Conservation (phyloP, 129 eudicot species). For the Centella asiatica region DNA sequence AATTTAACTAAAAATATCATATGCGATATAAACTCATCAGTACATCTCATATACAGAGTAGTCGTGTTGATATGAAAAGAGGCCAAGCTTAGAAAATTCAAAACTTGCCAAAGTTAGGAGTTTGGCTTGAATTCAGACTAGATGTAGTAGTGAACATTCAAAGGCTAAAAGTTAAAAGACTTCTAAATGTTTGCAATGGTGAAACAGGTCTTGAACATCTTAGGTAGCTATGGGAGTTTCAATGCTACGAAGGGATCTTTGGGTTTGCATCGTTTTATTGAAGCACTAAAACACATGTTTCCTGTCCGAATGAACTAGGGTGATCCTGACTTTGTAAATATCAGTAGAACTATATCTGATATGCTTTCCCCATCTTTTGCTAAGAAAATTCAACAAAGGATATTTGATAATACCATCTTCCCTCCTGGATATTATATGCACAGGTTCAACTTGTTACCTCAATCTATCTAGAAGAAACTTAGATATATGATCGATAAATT, state of each 20-base stretch:
- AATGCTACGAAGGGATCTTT: constrained; percentile 57
- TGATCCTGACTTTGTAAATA: constrained; percentile 66
- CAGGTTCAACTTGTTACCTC: constrained; percentile 32
- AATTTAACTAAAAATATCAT: no score
- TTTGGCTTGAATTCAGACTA: no score
- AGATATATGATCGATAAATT: not conserved
- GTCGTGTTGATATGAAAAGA: no score
- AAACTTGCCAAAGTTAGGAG: no score
- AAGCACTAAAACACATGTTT: constrained; percentile 89
- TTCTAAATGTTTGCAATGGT: not conserved
- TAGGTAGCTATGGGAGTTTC: constrained; percentile 47
- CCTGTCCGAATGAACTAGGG: constrained; percentile 86
- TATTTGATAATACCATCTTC: constrained; percentile 84
- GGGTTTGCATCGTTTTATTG: constrained; percentile 83
- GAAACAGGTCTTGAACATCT: constrained; percentile 60
- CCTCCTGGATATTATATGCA: constrained; percentile 77
- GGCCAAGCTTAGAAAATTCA: no score
- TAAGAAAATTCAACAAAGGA: constrained; percentile 38
- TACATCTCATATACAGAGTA: no score
- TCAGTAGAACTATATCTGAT: constrained; percentile 45
- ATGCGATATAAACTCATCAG: no score
- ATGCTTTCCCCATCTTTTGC: constrained; percentile 83
- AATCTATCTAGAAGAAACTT: not conserved
- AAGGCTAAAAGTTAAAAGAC: no score
- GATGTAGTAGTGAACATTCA: no score